Evolutionary conservation across 2,329 filamentous ascomycete species (phyloP), one percentile per base, ranked within the genome.

Genomic region (Aspergillus uvarum): DNA sequence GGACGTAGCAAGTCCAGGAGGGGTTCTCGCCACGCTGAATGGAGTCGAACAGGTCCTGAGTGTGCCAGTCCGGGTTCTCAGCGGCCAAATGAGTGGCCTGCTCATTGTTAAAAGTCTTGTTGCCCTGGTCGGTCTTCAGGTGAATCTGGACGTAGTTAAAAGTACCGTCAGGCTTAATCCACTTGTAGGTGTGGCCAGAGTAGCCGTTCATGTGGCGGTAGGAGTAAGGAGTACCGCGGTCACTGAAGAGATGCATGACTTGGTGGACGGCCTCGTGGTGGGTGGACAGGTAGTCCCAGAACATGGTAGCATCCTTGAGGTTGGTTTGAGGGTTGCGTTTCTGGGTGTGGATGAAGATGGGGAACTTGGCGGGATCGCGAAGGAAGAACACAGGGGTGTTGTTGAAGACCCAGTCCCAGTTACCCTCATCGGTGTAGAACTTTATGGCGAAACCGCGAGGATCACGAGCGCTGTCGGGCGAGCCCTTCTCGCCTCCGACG

Each of bases 311-410:
- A 74, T 90, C 85, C 51, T 85, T 87, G 5, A 90, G 75, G 70
- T 91, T 86, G 3, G 87, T 90, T 65, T 86, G 82, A 0, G 88
- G 89, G 68, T 91, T 80, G n/a, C 88, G 81, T 80, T 91, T 91
- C 72, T 91, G 89, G 0, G 88, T 89, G 71, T 90, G 88, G 56
- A 90, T 90, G 69, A 90, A 88, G 69, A 87, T 79, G 24, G 89
- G 88, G 70, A 90, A 91, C 74, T 91, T 91, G 64, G 86, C 82
- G 0, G 89, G 87, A 63, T 91, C 89, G 56, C 89, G 81, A n/a
- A 91, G 70, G 76, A 92, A 91, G 80, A 91, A 92, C 2, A 90
- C 85, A 0, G 89, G 89, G 0, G 87, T 90, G 71, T 91, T 91
- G 79, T 90, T 90, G 62, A 84, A 85, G 16, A 91, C 88, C 73